Evolutionary conservation across 75 land plant genomes (phyloP).

Genomic region (Pinus tabuliformis): DNA sequence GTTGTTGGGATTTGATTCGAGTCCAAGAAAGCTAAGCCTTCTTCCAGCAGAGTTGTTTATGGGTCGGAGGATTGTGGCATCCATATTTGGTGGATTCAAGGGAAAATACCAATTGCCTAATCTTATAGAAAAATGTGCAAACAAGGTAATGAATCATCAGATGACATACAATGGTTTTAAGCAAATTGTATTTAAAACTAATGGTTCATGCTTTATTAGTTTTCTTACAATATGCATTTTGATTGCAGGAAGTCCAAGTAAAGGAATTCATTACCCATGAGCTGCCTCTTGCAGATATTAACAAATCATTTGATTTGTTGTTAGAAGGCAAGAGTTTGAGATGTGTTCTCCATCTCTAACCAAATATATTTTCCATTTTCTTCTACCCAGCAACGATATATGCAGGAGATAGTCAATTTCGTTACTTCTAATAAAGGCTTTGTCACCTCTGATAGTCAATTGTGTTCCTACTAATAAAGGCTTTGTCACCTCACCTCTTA

Average conservation of each 20-base stretch:
- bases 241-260: slow-evolving; percentile 29
- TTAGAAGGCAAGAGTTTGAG: slow-evolving; percentile 25
- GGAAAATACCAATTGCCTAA: slow-evolving; percentile 1
- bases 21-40: too few species aligned
- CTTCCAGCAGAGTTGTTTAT: not conserved
- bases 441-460: too few species aligned
- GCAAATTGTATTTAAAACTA: too few species aligned
- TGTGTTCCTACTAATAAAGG: too few species aligned
- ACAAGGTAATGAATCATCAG: not conserved
- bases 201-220: not conserved
- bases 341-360: slow-evolving; percentile 15
- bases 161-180: too few species aligned
- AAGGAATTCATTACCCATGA: slow-evolving; percentile 40
- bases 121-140: not conserved
- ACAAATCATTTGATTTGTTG: slow-evolving; percentile 29
- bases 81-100: slow-evolving; percentile 3
- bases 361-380: not conserved
- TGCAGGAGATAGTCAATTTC: too few species aligned
- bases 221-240: not conserved
- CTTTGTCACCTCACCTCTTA: too few species aligned
- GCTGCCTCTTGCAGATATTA: slow-evolving; percentile 34
- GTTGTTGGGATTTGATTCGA: too few species aligned
- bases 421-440: too few species aligned
- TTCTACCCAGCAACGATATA: too few species aligned
- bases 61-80: slow-evolving; percentile 4